phyloP scores from a whole-genome alignment of 352 stramenopile genomes.

The Vaucheria bursata region DNA sequence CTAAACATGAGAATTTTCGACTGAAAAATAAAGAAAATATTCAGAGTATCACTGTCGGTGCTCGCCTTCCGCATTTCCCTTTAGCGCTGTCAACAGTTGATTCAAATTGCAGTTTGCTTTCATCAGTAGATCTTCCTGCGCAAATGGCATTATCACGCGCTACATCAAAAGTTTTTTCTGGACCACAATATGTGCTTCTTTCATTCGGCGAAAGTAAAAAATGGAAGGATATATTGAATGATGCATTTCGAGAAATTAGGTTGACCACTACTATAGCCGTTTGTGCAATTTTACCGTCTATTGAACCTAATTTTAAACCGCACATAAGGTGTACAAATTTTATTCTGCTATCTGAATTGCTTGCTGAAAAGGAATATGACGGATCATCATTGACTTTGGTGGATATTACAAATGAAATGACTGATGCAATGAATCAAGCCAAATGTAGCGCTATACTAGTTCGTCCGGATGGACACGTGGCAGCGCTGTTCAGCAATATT shows the following conservation, averaged over 20 bases:
- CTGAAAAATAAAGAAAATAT: not conserved
- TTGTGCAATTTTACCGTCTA: not conserved
- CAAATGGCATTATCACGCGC: conserved; percentile 13
- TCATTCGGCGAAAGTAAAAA: not conserved
- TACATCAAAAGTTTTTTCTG: too few relatives aligned
- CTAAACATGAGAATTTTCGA: too few relatives aligned
- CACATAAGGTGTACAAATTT: too few relatives aligned
- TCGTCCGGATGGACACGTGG: not conserved
- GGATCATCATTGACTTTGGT: not conserved
- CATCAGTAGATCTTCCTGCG: conserved; percentile 36
- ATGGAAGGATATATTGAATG: not conserved
- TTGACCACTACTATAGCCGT: not conserved
- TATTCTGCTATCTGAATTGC: not conserved
- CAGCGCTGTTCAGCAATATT: not conserved
- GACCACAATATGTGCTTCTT: not conserved
- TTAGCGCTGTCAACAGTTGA: conserved; percentile 4
- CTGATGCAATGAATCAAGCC: not conserved
- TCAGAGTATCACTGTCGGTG: conserved; percentile 9
- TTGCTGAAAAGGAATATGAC: not conserved
- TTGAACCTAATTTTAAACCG: too few relatives aligned
- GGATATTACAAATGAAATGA: not conserved
- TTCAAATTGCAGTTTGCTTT: conserved; percentile 1
- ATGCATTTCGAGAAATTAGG: not conserved
- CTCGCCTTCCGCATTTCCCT: conserved; percentile 34
- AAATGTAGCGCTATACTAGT: not conserved